Percentiles rank a stretch among this genome's conserved stretches.
These are phyloP conservation scores for Oryza meyeriana DNA, from an alignment of 176 grass and related monocot genomes.

Conservation along the genomic window DNA sequence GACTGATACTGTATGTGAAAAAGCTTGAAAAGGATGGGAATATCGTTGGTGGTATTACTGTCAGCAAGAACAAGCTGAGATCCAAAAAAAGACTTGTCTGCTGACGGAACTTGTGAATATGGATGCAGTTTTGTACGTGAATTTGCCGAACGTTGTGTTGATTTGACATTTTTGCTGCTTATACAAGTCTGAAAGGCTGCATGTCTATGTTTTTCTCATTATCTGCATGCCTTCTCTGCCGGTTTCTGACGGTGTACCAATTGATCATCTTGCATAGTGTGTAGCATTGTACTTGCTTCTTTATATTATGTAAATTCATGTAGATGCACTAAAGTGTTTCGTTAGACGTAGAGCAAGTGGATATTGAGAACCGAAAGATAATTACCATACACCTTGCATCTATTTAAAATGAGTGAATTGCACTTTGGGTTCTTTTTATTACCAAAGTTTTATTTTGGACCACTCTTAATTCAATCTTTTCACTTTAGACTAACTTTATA, in stretches of 20 bases:
- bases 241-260: too few relatives aligned
- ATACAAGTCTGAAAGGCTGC: too few relatives aligned
- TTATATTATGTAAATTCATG: not conserved
- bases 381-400: not conserved
- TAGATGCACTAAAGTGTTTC: not conserved
- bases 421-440: too few relatives aligned
- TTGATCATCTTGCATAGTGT: not conserved
- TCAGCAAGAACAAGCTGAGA: not conserved
- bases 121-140: conserved; percentile 1
- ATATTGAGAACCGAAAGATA: too few relatives aligned
- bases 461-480: too few relatives aligned
- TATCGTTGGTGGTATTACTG: not conserved
- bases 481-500: too few relatives aligned
- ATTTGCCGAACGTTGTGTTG: not conserved
- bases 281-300: conserved; percentile 7
- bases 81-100: not conserved
- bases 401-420: too few relatives aligned
- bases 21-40: not conserved
- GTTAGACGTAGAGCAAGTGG: not conserved
- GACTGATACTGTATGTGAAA: too few relatives aligned
- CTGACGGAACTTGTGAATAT: conserved; percentile 16
- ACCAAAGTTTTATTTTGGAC: too few relatives aligned
- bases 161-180: too few relatives aligned
- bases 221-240: too few relatives aligned
- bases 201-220: too few relatives aligned